Base-by-base conservation (phyloP, 2,329 filamentous ascomycete genomes). In the Cercospora berteroae region DNA sequence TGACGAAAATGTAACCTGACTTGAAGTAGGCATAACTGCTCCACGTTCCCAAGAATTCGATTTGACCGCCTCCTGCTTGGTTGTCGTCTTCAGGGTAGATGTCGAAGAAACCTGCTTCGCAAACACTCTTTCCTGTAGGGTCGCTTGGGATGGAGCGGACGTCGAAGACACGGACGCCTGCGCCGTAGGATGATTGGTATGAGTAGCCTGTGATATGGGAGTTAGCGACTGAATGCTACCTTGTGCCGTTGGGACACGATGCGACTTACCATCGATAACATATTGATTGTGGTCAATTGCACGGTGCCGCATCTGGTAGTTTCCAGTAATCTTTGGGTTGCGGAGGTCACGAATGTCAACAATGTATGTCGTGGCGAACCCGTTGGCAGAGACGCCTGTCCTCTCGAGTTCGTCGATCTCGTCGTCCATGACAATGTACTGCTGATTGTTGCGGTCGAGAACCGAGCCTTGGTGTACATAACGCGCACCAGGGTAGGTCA, bases 381-480 rank as follows among this genome's bases (percentile, higher is more conserved):
- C 3, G 36, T 64, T 31, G 33, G 65, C 61, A 16, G 57, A 44
- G 12, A 50, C 50, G 5, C 60, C 44, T 18, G 52, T 52, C 5
- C 50, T 56, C 23, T 61, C 56, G 9, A 62, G 60, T n/a, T 87
- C 85, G 66, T 87, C 84, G 10, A 83, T 78, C 73, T 86, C 84
- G 69, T 86, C 84, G 68, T 86, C 84, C 4, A 85, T 73, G 16
- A 85, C 78, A 4, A 86, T 80, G 73, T 79, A 85, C 57, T 80
- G 72, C 60, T 80, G 73, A 5, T 62, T 63, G 29, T 48, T 65
- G 59, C 48, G 31, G 72, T 85, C 82, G 20, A 83, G 78, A 3
- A 86, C 76, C 81, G 82, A 84, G 5, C 84, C 84, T 73, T 85
- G 83, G 70, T 86, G 84, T 2, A 83, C 83, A 75, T 86, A 86